Conservation (phyloP, 1,139 yeast genomes). For the Yamadazyma siamensis region DNA sequence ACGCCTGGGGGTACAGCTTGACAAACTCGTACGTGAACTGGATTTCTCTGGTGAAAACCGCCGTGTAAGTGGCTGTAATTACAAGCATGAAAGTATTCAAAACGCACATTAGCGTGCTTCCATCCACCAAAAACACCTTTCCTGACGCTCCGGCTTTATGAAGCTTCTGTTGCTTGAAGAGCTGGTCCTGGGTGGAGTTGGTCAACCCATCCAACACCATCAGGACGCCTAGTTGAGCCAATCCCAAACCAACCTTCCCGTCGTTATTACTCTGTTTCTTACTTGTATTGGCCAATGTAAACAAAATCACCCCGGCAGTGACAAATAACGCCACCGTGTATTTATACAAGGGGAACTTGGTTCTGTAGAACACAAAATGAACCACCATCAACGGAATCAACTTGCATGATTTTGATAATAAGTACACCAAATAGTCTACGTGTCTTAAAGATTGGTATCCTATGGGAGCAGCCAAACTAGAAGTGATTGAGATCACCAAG, state of each 20-base stretch:
- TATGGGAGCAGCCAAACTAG: conserved; percentile 78
- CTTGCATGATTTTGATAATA: conserved; percentile 91
- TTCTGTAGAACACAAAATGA: conserved; percentile 69
- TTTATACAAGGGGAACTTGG: conserved; percentile 71
- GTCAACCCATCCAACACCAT: conserved; percentile 87
- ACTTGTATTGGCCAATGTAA: conserved; percentile 51
- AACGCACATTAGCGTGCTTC: conserved; percentile 85
- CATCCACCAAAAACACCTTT: conserved; percentile 27
- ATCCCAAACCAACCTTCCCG: conserved; percentile 51
- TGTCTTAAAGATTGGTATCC: conserved; percentile 74
- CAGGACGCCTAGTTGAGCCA: conserved; percentile 55
- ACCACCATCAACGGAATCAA: conserved; percentile 88
- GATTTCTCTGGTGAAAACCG: conserved; percentile 48
- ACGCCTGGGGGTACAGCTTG: conserved; percentile 33
- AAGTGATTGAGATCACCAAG: conserved; percentile 67
- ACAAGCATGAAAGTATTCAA: conserved; percentile 59
- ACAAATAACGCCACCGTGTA: conserved; percentile 73
- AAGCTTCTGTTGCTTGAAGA: conserved; percentile 46
- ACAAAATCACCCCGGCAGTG: conserved; percentile 76
- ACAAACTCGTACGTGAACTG: conserved; percentile 48
- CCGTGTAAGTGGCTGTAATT: conserved; percentile 37
- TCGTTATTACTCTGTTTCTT: conserved; percentile 25
- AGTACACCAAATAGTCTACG: conserved; percentile 80
- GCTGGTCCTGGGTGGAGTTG: conserved; percentile 87
- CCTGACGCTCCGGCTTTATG: neutral